Percentiles rank a stretch among this genome's conserved stretches.
Evolutionary conservation across 345 rosid genomes (phyloP).

Genomic region (Fremontodendron californicum): DNA sequence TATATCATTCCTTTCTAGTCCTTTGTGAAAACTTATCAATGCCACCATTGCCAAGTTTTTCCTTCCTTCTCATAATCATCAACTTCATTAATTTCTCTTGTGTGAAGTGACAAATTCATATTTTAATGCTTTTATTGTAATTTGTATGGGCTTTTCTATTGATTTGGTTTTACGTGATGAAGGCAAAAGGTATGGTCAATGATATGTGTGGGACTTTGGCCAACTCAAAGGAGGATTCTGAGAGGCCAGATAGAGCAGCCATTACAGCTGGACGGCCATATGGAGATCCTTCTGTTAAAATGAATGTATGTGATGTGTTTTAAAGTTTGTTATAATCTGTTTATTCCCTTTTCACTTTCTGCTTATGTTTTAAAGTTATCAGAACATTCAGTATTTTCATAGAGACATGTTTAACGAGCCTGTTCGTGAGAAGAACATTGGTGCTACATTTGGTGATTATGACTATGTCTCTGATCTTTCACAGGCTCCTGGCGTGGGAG

Average conservation of each 20-base stretch:
- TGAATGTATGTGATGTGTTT: slow-evolving; percentile 40
- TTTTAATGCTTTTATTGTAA: not conserved
- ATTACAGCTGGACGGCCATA: slow-evolving; percentile 45
- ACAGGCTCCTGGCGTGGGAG: no score
- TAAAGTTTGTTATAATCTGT: not conserved
- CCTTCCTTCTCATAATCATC: not conserved
- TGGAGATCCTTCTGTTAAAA: slow-evolving; percentile 55
- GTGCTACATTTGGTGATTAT: slow-evolving; percentile 47
- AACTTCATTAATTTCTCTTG: not conserved
- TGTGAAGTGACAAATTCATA: not conserved
- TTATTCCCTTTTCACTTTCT: slow-evolving; percentile 14
- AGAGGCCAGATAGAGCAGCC: slow-evolving; percentile 52
- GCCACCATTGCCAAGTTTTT: not conserved
- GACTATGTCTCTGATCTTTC: slow-evolving; percentile 63
- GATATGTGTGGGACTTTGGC: slow-evolving; percentile 33
- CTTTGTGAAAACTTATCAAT: not conserved
- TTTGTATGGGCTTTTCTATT: slow-evolving; percentile 12
- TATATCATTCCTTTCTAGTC: not conserved
- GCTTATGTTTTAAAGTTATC: slow-evolving; percentile 20
- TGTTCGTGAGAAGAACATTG: slow-evolving; percentile 48
- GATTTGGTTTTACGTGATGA: slow-evolving; percentile 15
- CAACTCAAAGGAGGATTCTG: slow-evolving; percentile 39
- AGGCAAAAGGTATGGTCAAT: slow-evolving; percentile 43
- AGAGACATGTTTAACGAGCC: slow-evolving; percentile 51
- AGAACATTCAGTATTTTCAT: slow-evolving; percentile 51